A percentile compares a stretch with the other conserved stretches of the same genome.
Evolutionary conservation across 2,329 filamentous ascomycete species (phyloP).

Genomic region (Cercospora zeina): DNA sequence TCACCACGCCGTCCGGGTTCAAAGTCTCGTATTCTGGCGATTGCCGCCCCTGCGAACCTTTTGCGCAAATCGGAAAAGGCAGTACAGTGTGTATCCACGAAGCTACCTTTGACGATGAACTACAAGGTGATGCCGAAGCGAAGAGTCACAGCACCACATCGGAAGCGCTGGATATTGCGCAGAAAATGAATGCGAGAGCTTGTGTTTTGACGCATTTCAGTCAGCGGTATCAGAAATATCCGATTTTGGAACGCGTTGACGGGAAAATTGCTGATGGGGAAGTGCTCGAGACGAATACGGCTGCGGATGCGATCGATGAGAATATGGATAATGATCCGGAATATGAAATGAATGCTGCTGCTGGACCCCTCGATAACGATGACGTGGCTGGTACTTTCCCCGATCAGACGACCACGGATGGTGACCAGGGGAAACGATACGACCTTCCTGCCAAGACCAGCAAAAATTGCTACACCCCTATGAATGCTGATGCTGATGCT

Average conservation of each 20-base stretch:
- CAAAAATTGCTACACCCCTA: not conserved
- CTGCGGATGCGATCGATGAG: slow-evolving; percentile 14
- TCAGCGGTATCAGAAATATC: slow-evolving; percentile 83
- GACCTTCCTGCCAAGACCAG: slow-evolving; percentile 26
- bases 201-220: slow-evolving; percentile 92
- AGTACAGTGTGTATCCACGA: slow-evolving; percentile 90
- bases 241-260: slow-evolving; percentile 50
- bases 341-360: slow-evolving; percentile 25
- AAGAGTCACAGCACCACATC: slow-evolving; percentile 90
- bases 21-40: slow-evolving; percentile 93
- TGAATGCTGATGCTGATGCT: not conserved
- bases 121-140: slow-evolving; percentile 71
- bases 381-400: slow-evolving; percentile 34
- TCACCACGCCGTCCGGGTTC: slow-evolving; percentile 77
- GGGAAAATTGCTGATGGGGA: slow-evolving; percentile 33
- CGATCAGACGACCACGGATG: slow-evolving; percentile 20
- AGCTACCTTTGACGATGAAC: slow-evolving; percentile 90
- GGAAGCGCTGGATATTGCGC: slow-evolving; percentile 78
- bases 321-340: slow-evolving; percentile 26
- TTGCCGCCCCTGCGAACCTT: slow-evolving; percentile 73
- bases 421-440: slow-evolving; percentile 26
- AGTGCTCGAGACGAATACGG: slow-evolving; percentile 17
- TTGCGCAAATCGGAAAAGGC: slow-evolving; percentile 68
- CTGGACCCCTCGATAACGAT: slow-evolving; percentile 33
- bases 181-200: slow-evolving; percentile 73